Percentiles rank a stretch among this genome's conserved stretches.
phyloP scores from a whole-genome alignment of 495 filamentous ascomycete species.

The Elaphomyces granulatus region DNA sequence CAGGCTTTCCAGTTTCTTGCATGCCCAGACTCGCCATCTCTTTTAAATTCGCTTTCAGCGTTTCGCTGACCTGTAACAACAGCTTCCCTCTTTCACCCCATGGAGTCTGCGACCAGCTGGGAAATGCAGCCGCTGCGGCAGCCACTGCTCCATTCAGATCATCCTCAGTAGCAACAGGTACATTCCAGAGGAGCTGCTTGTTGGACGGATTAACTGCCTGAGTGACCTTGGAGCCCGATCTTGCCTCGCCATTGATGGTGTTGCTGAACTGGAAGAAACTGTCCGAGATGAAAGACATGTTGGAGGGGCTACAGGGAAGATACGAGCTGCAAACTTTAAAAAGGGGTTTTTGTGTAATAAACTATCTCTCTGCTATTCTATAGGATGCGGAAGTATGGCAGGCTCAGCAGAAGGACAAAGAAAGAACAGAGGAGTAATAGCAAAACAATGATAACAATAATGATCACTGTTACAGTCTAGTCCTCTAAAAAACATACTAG shows the following conservation, averaged over 20 bases:
- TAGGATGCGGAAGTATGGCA: too few species aligned
- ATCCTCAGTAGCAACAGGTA: constrained; percentile 35
- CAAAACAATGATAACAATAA: too few species aligned
- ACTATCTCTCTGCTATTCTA: too few species aligned
- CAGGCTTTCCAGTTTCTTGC: constrained; percentile 13
- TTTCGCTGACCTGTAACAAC: constrained; percentile 3
- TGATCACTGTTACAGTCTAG: too few species aligned
- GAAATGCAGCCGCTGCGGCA: constrained; percentile 30
- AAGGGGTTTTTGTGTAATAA: too few species aligned
- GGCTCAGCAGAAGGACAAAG: too few species aligned
- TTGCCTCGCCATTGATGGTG: constrained; percentile 3
- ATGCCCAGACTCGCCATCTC: constrained; percentile 10
- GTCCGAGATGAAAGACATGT: too few species aligned
- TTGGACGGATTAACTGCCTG: constrained; percentile 23
- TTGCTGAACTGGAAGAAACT: constrained; percentile 2
- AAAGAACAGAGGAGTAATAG: too few species aligned
- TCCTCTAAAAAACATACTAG: too few species aligned
- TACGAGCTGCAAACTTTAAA: too few species aligned
- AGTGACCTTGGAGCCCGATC: background rate
- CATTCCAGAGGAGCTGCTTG: constrained; percentile 30
- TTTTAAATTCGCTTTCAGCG: constrained; percentile 5
- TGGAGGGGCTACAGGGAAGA: too few species aligned
- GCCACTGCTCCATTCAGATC: constrained; percentile 37
- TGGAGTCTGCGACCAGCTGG: constrained; percentile 28
- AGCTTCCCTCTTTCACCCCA: constrained; percentile 20